phyloP scores from a whole-genome alignment of 345 rosid genomes.

The Alliaria petiolata region DNA sequence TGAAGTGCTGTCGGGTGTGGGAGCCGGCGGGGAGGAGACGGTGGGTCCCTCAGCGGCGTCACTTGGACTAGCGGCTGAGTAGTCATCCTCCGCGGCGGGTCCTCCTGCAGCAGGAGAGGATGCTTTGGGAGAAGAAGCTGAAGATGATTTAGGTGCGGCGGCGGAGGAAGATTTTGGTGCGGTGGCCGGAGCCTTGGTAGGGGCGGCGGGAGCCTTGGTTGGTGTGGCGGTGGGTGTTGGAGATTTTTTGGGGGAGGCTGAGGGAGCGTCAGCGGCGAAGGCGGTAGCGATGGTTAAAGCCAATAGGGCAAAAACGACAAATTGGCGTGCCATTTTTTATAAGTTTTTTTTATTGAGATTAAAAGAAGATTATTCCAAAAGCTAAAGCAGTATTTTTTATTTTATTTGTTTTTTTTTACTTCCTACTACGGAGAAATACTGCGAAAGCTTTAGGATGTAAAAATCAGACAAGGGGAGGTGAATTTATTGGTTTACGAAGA shows the following conservation, averaged over 20 bases:
- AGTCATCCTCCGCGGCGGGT: slow-evolving; percentile 22
- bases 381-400: slow-evolving; percentile 25
- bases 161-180: slow-evolving; percentile 27
- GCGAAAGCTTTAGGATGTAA: slow-evolving; percentile 27
- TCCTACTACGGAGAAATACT: too few relatives aligned
- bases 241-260: slow-evolving; percentile 32
- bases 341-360: not conserved
- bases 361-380: slow-evolving; percentile 21
- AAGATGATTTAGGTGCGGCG: too few relatives aligned
- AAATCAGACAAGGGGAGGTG: not conserved
- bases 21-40: slow-evolving; percentile 15
- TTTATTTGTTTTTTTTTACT: not conserved
- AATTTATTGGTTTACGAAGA: slow-evolving; percentile 18
- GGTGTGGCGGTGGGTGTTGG: slow-evolving; percentile 25
- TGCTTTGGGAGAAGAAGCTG: slow-evolving; percentile 18
- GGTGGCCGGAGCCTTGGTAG: slow-evolving; percentile 20
- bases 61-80: slow-evolving; percentile 21
- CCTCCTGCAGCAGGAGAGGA: slow-evolving; percentile 20
- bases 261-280: slow-evolving; percentile 37
- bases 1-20: slow-evolving; percentile 13
- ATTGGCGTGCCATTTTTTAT: slow-evolving; percentile 33
- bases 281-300: slow-evolving; percentile 27
- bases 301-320: slow-evolving; percentile 22
- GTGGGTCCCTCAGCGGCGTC: slow-evolving; percentile 8
- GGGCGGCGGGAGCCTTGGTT: slow-evolving; percentile 19